Base-by-base conservation (phyloP, 176 grass and related monocot species). In the Hordeum marinum region DNA sequence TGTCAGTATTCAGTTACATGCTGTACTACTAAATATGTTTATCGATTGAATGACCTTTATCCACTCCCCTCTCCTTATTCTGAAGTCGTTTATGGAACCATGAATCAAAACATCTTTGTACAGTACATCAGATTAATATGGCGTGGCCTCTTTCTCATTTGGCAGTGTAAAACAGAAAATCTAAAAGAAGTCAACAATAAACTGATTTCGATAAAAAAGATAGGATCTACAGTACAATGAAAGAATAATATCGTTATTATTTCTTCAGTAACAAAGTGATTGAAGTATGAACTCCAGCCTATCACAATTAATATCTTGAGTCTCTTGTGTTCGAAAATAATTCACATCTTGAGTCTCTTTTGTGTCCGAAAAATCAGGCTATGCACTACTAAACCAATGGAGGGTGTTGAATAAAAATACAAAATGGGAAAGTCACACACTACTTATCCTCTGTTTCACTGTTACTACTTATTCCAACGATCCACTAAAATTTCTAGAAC, bases 21-120 rank as follows among this genome's bases (percentile, higher is more conserved):
- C 11, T 50, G 24, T 50, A 50, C 13, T 73, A 48, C 24, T 14
- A 73, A 73, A 18, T 48, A 48, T 75, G 25, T 74, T 9, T 17
- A 48, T 74, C 12, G 2, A 84, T 35, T 79, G 23, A 24, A 32
- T 80, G 8, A 55, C 7, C 64, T 72, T 42, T 46, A 55, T 21
- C 64, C 12, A 77, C 20, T 68, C 75, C 26, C 9, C 67, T 57
- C 10, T 82, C 0, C 35, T 87, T 59, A 71, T 41, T 82, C 32
- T 32, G 68, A 76, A 75, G 64, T 11, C 20, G 29, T 76, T 14
- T 65, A 35, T 13, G 58, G 27, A 46, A 15, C 20, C 52, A 68
- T 64, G 72, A 54, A 75, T 46, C 7, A 83, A 74, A 26, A 83
- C 8, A 84, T 25, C 68, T 35, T 84, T 35, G 4, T 18, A 66